Percentiles rank a stretch among this genome's conserved stretches.
Evolutionary conservation across 169 alveolate genomes (phyloP).

Genomic region (Theileria orientalis): DNA sequence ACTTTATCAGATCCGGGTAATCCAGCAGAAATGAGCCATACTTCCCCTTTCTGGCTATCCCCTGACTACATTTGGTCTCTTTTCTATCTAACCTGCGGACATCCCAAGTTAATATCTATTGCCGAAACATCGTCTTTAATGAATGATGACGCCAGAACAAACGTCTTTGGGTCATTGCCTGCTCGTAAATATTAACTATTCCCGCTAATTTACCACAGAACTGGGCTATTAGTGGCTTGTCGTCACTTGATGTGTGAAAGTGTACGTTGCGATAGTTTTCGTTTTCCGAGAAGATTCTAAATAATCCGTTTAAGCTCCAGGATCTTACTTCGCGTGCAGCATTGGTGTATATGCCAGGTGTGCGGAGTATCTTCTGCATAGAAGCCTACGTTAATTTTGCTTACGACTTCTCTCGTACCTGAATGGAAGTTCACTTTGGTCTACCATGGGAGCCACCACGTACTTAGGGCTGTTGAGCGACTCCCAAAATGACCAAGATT

Average conservation of each 20-base stretch:
- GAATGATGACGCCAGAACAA: conserved; percentile 80
- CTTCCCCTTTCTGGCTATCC: conserved; percentile 89
- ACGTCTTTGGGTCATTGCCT: conserved; percentile 79
- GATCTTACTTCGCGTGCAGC: conserved; percentile 76
- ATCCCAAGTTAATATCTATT: conserved; percentile 90
- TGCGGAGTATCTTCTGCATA: conserved; percentile 85
- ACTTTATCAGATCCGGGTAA: conserved; percentile 79
- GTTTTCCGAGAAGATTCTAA: conserved; percentile 76
- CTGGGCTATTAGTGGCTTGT: conserved; percentile 82
- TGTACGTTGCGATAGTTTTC: conserved; percentile 66
- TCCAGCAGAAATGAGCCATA: conserved; percentile 90
- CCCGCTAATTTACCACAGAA: conserved; percentile 79
- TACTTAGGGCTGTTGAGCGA: conserved; percentile 63
- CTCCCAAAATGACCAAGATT: conserved; percentile 63
- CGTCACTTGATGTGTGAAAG: conserved; percentile 67
- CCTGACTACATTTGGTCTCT: conserved; percentile 28
- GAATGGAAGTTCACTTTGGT: conserved; percentile 75
- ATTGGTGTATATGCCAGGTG: conserved; percentile 89
- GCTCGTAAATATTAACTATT: not conserved
- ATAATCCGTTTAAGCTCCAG: not conserved
- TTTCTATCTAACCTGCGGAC: conserved; percentile 81
- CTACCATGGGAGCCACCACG: conserved; percentile 78
- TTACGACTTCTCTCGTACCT: conserved; percentile 4
- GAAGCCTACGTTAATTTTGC: conserved; percentile 58
- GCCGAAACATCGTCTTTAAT: conserved; percentile 88